Conservation (phyloP, 2,329 filamentous ascomycete genomes). For the Xylariaceae sp. region DNA sequence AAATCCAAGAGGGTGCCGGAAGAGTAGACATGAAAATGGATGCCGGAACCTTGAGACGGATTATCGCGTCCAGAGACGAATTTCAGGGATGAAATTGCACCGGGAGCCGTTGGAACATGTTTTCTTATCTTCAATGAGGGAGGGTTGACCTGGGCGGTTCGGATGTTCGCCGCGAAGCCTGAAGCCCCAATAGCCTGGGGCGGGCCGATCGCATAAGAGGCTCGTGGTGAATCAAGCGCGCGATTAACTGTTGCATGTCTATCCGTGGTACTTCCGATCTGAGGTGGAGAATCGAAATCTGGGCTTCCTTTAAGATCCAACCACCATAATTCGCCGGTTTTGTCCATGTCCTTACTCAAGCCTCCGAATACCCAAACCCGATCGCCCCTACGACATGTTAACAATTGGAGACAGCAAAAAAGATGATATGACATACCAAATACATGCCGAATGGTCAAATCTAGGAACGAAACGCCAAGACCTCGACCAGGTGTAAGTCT, state of each 20-base stretch:
- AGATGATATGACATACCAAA: slow-evolving; percentile 61
- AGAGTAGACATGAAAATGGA: slow-evolving; percentile 93
- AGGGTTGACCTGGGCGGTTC: slow-evolving; percentile 67
- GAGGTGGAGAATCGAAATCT: slow-evolving; percentile 74
- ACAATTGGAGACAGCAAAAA: slow-evolving; percentile 1
- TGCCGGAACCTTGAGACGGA: slow-evolving; percentile 85
- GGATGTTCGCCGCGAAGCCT: slow-evolving; percentile 69
- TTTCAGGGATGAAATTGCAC: slow-evolving; percentile 84
- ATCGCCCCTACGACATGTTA: slow-evolving; percentile 56
- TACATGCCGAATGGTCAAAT: slow-evolving; percentile 93
- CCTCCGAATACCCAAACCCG: slow-evolving; percentile 97
- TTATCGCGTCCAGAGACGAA: slow-evolving; percentile 87
- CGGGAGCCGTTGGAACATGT: slow-evolving; percentile 84
- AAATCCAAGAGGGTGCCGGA: slow-evolving; percentile 93
- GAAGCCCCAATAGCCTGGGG: slow-evolving; percentile 59
- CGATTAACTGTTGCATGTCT: slow-evolving; percentile 47
- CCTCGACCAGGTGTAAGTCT: slow-evolving; percentile 96
- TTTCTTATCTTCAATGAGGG: slow-evolving; percentile 67
- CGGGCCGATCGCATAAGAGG: slow-evolving; percentile 53
- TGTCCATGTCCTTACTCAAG: slow-evolving; percentile 94
- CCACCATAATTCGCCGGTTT: slow-evolving; percentile 96
- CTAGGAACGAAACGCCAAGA: slow-evolving; percentile 94
- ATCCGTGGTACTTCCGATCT: slow-evolving; percentile 52
- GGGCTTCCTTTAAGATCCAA: slow-evolving; percentile 90
- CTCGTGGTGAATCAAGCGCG: slow-evolving; percentile 53